Evolutionary conservation across 2,329 filamentous ascomycete genomes (phyloP).

Genomic region (Colletotrichum echinochloae): DNA sequence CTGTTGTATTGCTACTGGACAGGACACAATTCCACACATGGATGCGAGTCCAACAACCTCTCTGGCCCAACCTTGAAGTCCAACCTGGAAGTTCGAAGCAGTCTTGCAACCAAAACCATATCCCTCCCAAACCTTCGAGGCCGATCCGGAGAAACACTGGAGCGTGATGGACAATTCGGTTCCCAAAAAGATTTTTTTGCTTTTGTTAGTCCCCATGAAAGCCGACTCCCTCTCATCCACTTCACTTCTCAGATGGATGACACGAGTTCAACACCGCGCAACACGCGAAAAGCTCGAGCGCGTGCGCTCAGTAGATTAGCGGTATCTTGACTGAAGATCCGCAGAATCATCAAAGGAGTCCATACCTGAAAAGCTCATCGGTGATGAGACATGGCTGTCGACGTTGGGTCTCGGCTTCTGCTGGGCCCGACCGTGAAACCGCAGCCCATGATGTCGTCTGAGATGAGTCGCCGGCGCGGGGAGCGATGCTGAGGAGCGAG

Average conservation of each 20-base stretch:
- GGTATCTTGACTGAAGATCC: slow-evolving; percentile 12
- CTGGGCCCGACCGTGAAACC: slow-evolving; percentile 17
- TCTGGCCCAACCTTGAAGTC: not conserved
- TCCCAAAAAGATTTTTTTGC: not conserved
- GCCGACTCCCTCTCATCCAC: slow-evolving; percentile 17
- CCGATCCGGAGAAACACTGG: not conserved
- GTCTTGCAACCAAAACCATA: not conserved
- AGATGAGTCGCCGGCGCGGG: slow-evolving; percentile 5
- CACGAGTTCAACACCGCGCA: not conserved
- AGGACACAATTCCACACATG: not conserved
- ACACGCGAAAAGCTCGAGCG: slow-evolving; percentile 6
- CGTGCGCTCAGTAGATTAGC: slow-evolving; percentile 17
- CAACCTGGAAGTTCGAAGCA: not conserved
- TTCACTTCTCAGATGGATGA: slow-evolving; percentile 13
- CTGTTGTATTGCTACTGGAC: not conserved
- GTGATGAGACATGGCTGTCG: slow-evolving; percentile 22
- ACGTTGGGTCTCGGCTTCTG: slow-evolving; percentile 8
- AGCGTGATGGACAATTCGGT: slow-evolving; percentile 6
- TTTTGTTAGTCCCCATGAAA: too few species aligned
- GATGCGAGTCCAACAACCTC: not conserved
- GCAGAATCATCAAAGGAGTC: slow-evolving; percentile 8
- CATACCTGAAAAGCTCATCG: slow-evolving; percentile 28
- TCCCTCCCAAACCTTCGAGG: slow-evolving; percentile 1
- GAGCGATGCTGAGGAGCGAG: slow-evolving; percentile 9
- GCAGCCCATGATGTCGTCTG: slow-evolving; percentile 20